phyloP scores from a whole-genome alignment of 2,329 filamentous ascomycete species.

The Grosmannia clavigera region DNA sequence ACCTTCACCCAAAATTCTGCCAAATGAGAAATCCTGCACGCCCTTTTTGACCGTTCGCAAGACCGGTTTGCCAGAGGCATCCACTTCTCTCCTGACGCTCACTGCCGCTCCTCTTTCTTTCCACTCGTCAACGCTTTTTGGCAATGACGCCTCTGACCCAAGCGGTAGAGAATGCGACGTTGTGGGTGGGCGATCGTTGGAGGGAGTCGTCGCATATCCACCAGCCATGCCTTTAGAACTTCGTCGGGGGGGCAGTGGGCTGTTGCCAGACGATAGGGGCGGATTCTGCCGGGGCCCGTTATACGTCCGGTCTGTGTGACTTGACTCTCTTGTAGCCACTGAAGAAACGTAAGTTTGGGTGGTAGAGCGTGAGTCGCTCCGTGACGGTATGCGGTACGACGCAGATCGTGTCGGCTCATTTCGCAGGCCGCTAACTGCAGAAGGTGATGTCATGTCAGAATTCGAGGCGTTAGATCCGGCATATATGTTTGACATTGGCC shows the following conservation, averaged over 20 bases:
- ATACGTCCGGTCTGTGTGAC: conserved; percentile 20
- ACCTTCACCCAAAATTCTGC: conserved; percentile 79
- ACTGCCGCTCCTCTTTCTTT: conserved; percentile 89
- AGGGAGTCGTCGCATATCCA: conserved; percentile 32
- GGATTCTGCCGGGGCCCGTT: conserved; percentile 34
- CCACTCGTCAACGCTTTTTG: conserved; percentile 76
- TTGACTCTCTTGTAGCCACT: conserved; percentile 55
- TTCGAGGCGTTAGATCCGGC: conserved; percentile 16
- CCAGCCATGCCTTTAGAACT: conserved; percentile 61
- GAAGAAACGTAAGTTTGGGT: conserved; percentile 41
- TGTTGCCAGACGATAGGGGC: conserved; percentile 36
- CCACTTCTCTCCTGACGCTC: conserved; percentile 67
- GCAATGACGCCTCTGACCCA: conserved; percentile 28
- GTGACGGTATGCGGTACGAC: conserved; percentile 34
- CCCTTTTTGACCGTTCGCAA: conserved; percentile 87
- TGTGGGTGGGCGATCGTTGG: conserved; percentile 20
- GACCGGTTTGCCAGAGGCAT: conserved; percentile 71
- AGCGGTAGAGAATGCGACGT: conserved; percentile 17
- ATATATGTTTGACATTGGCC: conserved; percentile 22
- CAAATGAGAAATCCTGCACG: conserved; percentile 92
- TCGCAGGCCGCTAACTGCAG: conserved; percentile 24
- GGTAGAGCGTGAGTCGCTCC: conserved; percentile 51
- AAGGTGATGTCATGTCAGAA: conserved; percentile 18
- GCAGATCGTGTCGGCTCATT: conserved; percentile 48
- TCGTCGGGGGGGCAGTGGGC: conserved; percentile 59